Base-by-base conservation (phyloP, 352 stramenopile species). In the Pythium graminicola region DNA sequence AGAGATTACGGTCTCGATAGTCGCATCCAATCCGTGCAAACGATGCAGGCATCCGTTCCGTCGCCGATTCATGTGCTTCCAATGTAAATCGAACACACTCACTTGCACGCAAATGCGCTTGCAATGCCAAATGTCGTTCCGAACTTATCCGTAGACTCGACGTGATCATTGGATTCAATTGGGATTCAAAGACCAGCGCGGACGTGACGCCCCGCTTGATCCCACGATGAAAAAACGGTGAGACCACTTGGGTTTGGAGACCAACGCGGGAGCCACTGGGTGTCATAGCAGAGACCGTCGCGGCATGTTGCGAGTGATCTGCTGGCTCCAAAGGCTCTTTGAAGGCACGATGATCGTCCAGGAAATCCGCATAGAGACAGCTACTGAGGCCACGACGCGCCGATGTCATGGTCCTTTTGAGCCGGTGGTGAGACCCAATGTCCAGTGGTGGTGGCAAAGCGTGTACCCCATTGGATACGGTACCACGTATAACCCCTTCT, bases 1-100 rank as follows among this genome's bases (percentile, higher is more conserved):
- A 88, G 0, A 73, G 17, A 19, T 44, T 42, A 1, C 26, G 31
- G 29, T 75, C 67, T 42, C 69, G 74, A 54, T 85, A 86, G 50
- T 87, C 75, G 43, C 69, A 81, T 23, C 80, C 80, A 35, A 90
- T 83, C 22, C 72, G 76, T 22, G 80, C 80, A 56, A 88, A 88
- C 19, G 74, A 87, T 24, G 67, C 67, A 4, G 77, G 75, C 50
- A 70, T 67, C 38, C 81, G 84, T 49, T 86, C 76, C n/a, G 70
- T 82, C 16, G 76, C 73, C 3, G 75, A 80, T 50, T 90, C 80
- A 52, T 78, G 76, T 14, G 76, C 76, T 45, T 90, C 80, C 20
- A 90, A 58, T 43, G 80, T 90, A 56, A 88, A 85, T 19, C 80
- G 76, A 35, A 88, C 36, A 10, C 16, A 53, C 13, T 73, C 28